Base-by-base conservation (phyloP, 169 alveolate species). In the Cryptosporidium meleagridis region DNA sequence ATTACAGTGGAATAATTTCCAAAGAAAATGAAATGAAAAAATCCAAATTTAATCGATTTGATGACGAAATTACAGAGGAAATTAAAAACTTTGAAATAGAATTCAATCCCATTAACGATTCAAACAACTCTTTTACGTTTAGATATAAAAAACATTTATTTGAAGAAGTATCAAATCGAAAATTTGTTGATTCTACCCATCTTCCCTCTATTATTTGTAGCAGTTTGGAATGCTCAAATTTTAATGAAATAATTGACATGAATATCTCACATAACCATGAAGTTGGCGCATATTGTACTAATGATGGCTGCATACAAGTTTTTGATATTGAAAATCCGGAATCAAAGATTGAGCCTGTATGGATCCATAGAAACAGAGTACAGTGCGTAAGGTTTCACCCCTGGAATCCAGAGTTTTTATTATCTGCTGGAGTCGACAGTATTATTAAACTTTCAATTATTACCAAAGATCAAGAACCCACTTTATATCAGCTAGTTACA, bases 301-400 rank as follows among this genome's bases (percentile, higher is more conserved):
- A 80, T 29, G 89, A 80, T 45, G 89, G 89, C 2, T 65, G 89
- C 26, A 65, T 80, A 7, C 89, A 80, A 29, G 62, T 48, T 18
- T 80, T 45, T 44, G 45, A 80, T 35, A 62, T 80, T 29, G 70
- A 55, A 14, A 48, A 80, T 44, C 65, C 10, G 44, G 44, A 70
- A 21, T 35, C 44, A 65, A 80, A 80, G 29, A 41, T 62, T 29
- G 39, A 44, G 9, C 73, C 89, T 9, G 21, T 48, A 2, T 80
- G 89, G 89, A 62, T 80, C 26, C 89, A 80, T 31, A 80, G 75
- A 62, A 65, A 65, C 21, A 80, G 89, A 62, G 75, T 62, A 9
- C 89, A 80, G 62, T 59, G 80, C 48, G 45, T 65, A 48, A 80
- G 75, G 39, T 80, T 80, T 33, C 61, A 80, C 62, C 89, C 89